Evolutionary conservation across 2,329 filamentous ascomycete genomes (phyloP).

Genomic region (Curvularia hawaiiensis): DNA sequence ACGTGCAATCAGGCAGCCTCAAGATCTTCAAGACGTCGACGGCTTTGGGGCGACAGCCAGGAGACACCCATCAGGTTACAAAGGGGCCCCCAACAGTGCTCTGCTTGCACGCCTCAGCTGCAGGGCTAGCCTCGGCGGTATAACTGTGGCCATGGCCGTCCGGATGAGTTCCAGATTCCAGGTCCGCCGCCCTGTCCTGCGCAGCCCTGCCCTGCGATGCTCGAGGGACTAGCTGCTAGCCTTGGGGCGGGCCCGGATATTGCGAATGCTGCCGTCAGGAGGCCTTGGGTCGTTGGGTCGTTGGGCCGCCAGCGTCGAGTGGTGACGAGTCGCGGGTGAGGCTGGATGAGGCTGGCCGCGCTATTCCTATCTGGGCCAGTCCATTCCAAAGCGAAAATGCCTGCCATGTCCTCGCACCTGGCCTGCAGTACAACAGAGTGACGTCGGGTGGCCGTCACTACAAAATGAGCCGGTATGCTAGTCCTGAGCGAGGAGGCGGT

Average conservation of each 20-base stretch:
- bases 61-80: not conserved
- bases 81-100: not conserved
- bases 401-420: not conserved
- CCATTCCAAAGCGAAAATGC: not conserved
- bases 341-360: not conserved
- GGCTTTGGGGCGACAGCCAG: not conserved
- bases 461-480: not conserved
- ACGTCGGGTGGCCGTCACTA: not conserved
- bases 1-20: slow-evolving; percentile 11
- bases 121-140: slow-evolving; percentile 12
- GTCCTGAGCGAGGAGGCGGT: not conserved
- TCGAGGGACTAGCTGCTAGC: not conserved
- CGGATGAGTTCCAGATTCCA: slow-evolving; percentile 5
- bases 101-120: slow-evolving; percentile 1
- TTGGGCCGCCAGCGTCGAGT: not conserved
- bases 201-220: not conserved
- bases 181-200: not conserved
- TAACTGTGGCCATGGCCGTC: slow-evolving; percentile 7
- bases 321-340: not conserved
- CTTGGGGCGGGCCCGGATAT: not conserved
- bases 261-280: not conserved
- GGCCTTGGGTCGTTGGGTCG: not conserved
- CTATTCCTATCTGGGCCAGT: not conserved
- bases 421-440: not conserved
- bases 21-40: not conserved